Evolutionary conservation across 2,329 filamentous ascomycete genomes (phyloP).

Genomic region (Cytospora schulzeri): DNA sequence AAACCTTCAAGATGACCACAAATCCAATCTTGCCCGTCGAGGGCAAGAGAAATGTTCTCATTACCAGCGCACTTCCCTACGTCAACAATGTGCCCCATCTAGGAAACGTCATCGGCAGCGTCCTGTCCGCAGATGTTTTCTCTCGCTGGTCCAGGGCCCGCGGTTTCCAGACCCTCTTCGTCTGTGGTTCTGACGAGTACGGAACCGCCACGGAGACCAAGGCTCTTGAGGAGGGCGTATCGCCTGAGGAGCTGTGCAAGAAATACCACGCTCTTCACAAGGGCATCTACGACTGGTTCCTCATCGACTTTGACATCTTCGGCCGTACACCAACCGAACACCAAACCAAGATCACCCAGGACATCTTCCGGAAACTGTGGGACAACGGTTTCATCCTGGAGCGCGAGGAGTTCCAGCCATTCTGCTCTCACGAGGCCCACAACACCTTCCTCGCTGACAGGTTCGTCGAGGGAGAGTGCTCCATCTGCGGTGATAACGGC

Average conservation of each 20-base stretch:
- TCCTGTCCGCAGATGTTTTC: conserved; percentile 87
- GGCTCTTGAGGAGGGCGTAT: conserved; percentile 83
- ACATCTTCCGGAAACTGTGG: conserved; percentile 85
- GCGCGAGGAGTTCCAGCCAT: conserved; percentile 84
- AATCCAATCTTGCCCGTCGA: conserved; percentile 63
- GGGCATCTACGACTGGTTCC: conserved; percentile 94
- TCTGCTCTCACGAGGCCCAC: conserved; percentile 71
- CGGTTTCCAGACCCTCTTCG: conserved; percentile 76
- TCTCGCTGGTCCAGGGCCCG: conserved; percentile 79
- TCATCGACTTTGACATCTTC: conserved; percentile 92
- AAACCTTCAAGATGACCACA: conserved; percentile 1
- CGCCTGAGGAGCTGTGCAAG: conserved; percentile 81
- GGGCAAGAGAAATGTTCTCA: conserved; percentile 83
- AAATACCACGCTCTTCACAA: conserved; percentile 92
- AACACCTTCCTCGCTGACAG: conserved; percentile 80
- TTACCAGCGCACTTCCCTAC: conserved; percentile 91
- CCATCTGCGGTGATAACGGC: conserved; percentile 71
- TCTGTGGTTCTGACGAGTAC: conserved; percentile 91
- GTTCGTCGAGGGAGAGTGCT: conserved; percentile 79
- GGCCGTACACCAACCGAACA: conserved; percentile 86
- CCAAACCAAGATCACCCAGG: conserved; percentile 91
- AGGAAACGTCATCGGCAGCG: conserved; percentile 85
- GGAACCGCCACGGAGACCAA: conserved; percentile 96
- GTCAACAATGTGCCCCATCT: conserved; percentile 80
- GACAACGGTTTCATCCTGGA: conserved; percentile 88